phyloP scores from a whole-genome alignment of 345 rosid genomes.

The Aegle marmelos region DNA sequence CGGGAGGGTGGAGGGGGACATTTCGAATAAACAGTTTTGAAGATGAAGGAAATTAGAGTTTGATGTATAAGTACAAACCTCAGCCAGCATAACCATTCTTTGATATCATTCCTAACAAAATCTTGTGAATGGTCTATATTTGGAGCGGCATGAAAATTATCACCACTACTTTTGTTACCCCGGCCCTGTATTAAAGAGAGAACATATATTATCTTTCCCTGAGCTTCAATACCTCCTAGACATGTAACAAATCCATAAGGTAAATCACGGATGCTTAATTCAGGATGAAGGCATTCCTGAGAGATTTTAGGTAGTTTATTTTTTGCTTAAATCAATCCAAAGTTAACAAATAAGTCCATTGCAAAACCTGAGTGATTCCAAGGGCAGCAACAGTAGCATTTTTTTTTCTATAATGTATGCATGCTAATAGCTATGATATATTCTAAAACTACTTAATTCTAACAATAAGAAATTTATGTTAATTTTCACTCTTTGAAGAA shows the following conservation, averaged over 20 bases:
- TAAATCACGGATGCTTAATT: constrained; percentile 7
- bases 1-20: too few relatives aligned
- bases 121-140: constrained; percentile 99
- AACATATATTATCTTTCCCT: neutral
- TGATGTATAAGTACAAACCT: constrained; percentile 38
- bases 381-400: neutral
- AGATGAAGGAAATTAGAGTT: neutral
- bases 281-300: neutral
- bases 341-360: neutral
- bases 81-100: constrained; percentile 95
- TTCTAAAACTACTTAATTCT: constrained; percentile 12
- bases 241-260: neutral
- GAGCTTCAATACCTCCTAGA: neutral
- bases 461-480: neutral
- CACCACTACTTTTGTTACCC: constrained; percentile 98
- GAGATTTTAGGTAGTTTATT: neutral
- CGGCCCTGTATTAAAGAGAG: constrained; percentile 59
- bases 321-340: constrained; percentile 1
- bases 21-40: neutral
- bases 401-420: neutral
- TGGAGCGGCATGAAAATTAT: constrained; percentile 97
- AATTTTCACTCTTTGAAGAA: neutral
- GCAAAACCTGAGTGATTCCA: neutral
- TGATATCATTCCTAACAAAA: constrained; percentile 86
- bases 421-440: neutral